Conservation (phyloP, 2,329 filamentous ascomycete species). For the Cercospora citrullina region DNA sequence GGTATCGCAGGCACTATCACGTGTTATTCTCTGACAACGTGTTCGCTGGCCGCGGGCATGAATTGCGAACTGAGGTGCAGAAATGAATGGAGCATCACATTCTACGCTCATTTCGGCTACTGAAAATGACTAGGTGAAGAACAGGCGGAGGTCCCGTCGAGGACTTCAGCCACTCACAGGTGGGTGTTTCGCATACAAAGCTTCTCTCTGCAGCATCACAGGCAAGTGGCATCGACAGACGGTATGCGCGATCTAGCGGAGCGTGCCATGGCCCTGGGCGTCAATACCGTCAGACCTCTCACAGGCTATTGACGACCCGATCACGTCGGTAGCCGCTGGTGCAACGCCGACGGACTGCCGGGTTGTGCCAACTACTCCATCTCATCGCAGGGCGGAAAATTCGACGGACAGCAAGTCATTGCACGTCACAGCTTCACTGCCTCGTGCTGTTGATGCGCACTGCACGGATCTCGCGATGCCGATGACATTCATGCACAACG, state of each 20-base stretch:
- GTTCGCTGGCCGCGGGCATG: not conserved
- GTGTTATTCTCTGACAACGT: not conserved
- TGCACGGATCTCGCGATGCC: not conserved
- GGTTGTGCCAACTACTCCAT: constrained; percentile 17
- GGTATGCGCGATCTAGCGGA: constrained; percentile 17
- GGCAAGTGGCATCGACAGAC: constrained; percentile 16
- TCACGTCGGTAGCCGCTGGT: constrained; percentile 25
- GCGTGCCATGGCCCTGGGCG: constrained; percentile 16
- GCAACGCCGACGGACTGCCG: constrained; percentile 18
- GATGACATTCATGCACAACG: not conserved
- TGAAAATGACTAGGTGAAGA: constrained; percentile 2
- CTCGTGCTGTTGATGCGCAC: not conserved
- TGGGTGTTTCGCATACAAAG: constrained; percentile 14
- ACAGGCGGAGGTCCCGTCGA: not conserved
- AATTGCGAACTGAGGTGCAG: not conserved
- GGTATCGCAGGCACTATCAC: not conserved
- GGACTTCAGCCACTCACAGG: not conserved
- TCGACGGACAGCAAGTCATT: constrained; percentile 18
- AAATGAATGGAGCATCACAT: constrained; percentile 4
- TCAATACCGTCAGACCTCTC: not conserved
- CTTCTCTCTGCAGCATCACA: constrained; percentile 12
- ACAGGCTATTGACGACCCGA: constrained; percentile 3
- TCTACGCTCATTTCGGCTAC: constrained; percentile 22
- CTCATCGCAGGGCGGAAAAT: constrained; percentile 14
- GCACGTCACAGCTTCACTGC: constrained; percentile 23